Percentiles rank a stretch among this genome's conserved stretches.
Conservation (phyloP, 1,139 yeast genomes). For the Meyerozyma sp. region DNA sequence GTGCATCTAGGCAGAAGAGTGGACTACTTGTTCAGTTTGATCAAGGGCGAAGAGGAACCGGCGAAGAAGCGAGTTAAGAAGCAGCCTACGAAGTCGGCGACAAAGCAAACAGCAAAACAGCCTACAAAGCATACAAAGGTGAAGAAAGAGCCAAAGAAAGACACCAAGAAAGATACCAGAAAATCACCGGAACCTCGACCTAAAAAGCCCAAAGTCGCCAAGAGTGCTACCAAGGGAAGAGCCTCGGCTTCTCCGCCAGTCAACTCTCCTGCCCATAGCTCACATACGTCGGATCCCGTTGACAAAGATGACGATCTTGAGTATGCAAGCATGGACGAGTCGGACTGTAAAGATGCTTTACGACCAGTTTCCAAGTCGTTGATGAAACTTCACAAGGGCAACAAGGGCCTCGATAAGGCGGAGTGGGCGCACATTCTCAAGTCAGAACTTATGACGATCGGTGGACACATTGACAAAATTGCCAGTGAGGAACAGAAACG, state of each 20-base stretch:
- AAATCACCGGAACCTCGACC: neutral
- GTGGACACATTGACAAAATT: slow-evolving; percentile 53
- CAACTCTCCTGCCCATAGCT: neutral
- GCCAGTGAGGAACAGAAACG: slow-evolving; percentile 28
- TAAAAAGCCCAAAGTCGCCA: slow-evolving; percentile 11
- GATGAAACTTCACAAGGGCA: slow-evolving; percentile 70
- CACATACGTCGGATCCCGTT: neutral
- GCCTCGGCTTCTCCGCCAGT: neutral
- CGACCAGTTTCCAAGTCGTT: slow-evolving; percentile 74
- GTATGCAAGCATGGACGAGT: slow-evolving; percentile 81
- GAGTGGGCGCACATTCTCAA: slow-evolving; percentile 80
- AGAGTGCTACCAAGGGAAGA: slow-evolving; percentile 11
- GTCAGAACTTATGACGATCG: slow-evolving; percentile 72
- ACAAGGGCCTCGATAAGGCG: slow-evolving; percentile 73
- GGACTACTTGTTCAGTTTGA: slow-evolving; percentile 72
- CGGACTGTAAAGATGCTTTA: slow-evolving; percentile 56
- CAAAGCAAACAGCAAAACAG: slow-evolving; percentile 6
- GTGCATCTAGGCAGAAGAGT: slow-evolving; percentile 93
- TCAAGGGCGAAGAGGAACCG: slow-evolving; percentile 50
- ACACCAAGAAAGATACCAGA: slow-evolving; percentile 2
- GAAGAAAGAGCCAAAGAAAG: slow-evolving; percentile 4
- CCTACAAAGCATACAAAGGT: slow-evolving; percentile 8
- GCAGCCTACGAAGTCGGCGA: slow-evolving; percentile 2
- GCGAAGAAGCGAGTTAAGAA: slow-evolving; percentile 3
- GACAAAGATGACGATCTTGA: slow-evolving; percentile 44